Conservation (phyloP, 2,329 filamentous ascomycete species). For the Aspergillus melleus region DNA sequence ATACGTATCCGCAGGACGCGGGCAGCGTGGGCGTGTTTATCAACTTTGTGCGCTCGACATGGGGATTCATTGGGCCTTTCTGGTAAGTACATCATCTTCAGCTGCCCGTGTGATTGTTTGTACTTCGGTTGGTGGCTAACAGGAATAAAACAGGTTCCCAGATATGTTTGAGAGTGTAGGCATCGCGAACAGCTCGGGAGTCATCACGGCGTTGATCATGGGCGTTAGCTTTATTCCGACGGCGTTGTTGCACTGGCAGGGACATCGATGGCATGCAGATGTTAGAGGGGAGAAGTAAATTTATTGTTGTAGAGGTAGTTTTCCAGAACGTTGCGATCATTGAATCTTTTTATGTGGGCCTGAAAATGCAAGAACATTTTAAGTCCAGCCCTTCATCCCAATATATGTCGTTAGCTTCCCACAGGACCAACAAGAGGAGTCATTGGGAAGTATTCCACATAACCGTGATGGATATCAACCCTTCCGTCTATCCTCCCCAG, state of each 20-base stretch:
- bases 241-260: constrained; percentile 26
- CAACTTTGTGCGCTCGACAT: constrained; percentile 51
- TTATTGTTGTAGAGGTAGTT: background rate
- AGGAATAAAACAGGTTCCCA: constrained; percentile 24
- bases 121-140: background rate
- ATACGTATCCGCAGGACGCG: constrained; percentile 56
- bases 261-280: constrained; percentile 36
- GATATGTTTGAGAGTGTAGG: constrained; percentile 35
- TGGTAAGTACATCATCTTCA: too few species aligned
- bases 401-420: too few species aligned
- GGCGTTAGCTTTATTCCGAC: constrained; percentile 32
- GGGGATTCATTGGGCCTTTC: constrained; percentile 38
- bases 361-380: too few species aligned
- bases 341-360: too few species aligned
- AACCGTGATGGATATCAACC: too few species aligned
- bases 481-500: too few species aligned
- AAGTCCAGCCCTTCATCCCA: too few species aligned
- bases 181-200: constrained; percentile 28
- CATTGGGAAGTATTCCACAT: too few species aligned
- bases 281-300: background rate
- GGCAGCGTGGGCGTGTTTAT: constrained; percentile 61
- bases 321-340: background rate
- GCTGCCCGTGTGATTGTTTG: too few species aligned
- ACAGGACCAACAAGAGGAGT: too few species aligned
- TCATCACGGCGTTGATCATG: constrained; percentile 29